These are phyloP conservation scores for Parachaetomium inaequale DNA, from an alignment of 495 filamentous ascomycete species.

Conservation along the genomic window DNA sequence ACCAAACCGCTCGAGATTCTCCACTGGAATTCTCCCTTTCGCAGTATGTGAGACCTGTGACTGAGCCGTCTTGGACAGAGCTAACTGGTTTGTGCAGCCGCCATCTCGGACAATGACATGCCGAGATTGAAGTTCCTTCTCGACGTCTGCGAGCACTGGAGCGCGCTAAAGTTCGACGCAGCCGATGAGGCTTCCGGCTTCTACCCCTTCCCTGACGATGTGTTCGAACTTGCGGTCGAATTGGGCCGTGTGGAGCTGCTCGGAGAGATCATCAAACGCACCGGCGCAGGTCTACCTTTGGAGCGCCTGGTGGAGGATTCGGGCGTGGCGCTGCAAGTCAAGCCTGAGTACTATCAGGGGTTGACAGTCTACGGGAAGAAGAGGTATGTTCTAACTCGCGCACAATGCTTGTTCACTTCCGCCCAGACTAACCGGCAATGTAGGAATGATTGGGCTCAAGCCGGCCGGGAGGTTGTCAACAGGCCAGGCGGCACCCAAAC, in stretches of 20 bases:
- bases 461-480: constrained; percentile 42
- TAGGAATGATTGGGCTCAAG: constrained; percentile 53
- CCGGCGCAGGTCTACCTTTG: constrained; percentile 62
- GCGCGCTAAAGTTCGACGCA: constrained; percentile 23
- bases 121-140: constrained; percentile 38
- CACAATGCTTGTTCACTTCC: neutral
- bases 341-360: constrained; percentile 67
- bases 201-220: constrained; percentile 32
- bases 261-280: constrained; percentile 40
- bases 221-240: constrained; percentile 32
- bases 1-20: constrained; percentile 50
- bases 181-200: constrained; percentile 30
- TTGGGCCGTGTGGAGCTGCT: constrained; percentile 40
- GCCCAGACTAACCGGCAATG: neutral
- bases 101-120: constrained; percentile 35
- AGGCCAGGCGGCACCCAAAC: constrained; percentile 24
- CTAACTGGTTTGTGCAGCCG: constrained; percentile 28
- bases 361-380: constrained; percentile 69
- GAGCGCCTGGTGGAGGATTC: constrained; percentile 57
- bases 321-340: constrained; percentile 55
- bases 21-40: constrained; percentile 19
- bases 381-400: constrained; percentile 43
- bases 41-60: neutral
- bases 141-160: constrained; percentile 32
- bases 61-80: neutral